These are phyloP conservation scores for Didymella keratinophila DNA, from an alignment of 2,329 filamentous ascomycete genomes.

Conservation along the genomic window DNA sequence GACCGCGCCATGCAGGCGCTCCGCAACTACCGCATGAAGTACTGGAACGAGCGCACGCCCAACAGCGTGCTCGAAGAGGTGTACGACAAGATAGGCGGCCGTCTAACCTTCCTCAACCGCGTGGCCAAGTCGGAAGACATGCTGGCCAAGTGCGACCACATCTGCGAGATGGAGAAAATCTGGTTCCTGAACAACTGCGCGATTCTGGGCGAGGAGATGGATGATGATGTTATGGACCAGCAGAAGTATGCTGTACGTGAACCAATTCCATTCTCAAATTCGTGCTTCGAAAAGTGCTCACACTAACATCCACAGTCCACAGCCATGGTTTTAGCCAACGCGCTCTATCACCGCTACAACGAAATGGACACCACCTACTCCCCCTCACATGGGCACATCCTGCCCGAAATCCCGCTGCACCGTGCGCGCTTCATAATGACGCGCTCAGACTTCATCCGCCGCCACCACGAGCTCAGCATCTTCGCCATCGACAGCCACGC, in stretches of 20 bases:
- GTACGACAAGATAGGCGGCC: constrained; percentile 86
- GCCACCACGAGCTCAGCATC: constrained; percentile 91
- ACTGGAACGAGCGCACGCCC: constrained; percentile 70
- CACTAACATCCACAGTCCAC: constrained; percentile 68
- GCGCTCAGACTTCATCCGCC: constrained; percentile 89
- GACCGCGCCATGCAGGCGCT: constrained; percentile 78
- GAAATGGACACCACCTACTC: constrained; percentile 70
- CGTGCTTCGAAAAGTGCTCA: too few species aligned
- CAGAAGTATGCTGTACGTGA: constrained; percentile 86
- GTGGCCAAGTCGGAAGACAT: constrained; percentile 89
- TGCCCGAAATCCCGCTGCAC: constrained; percentile 71
- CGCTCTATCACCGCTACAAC: constrained; percentile 84
- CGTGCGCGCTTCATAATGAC: constrained; percentile 81
- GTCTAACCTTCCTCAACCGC: constrained; percentile 84
- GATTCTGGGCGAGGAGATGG: constrained; percentile 79
- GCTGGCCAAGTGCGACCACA: constrained; percentile 76
- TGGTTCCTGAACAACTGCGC: constrained; percentile 82
- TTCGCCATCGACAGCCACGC: constrained; percentile 91
- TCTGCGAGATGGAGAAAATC: constrained; percentile 74
- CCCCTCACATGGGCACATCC: constrained; percentile 71
- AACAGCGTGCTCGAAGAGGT: constrained; percentile 72
- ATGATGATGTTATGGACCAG: constrained; percentile 98
- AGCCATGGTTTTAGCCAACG: constrained; percentile 90
- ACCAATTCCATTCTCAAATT: too few species aligned
- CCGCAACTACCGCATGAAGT: constrained; percentile 79